Evolutionary conservation across 176 grass and related monocot species (phyloP).

Genomic region (Alopecurus myosuroides): DNA sequence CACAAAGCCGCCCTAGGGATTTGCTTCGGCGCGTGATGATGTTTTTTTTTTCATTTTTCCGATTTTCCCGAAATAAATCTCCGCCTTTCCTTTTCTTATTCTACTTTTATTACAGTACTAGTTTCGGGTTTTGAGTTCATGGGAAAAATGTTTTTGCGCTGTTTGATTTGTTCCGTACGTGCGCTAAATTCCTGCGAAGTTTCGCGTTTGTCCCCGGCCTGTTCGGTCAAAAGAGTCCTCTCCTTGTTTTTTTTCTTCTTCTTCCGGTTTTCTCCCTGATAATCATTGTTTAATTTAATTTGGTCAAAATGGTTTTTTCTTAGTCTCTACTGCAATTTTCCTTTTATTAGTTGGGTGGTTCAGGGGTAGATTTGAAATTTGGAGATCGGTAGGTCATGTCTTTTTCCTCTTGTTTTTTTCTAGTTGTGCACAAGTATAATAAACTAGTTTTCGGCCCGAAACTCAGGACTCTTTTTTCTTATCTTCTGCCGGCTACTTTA

Average conservation of each 20-base stretch:
- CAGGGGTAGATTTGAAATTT: slow-evolving; percentile 32
- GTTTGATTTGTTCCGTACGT: slow-evolving; percentile 17
- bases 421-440: not conserved
- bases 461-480: not conserved
- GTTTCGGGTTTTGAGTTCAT: slow-evolving; percentile 5
- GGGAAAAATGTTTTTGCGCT: not conserved
- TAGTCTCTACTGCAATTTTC: not conserved
- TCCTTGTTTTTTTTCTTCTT: not conserved
- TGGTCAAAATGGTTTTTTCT: slow-evolving; percentile 18
- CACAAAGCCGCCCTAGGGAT: not conserved
- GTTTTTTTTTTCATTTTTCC: not conserved
- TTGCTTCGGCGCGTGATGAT: slow-evolving; percentile 13
- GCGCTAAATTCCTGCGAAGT: not conserved
- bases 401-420: not conserved
- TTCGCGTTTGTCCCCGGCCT: not conserved
- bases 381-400: slow-evolving; percentile 12
- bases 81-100: not conserved
- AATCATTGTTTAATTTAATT: slow-evolving; percentile 7
- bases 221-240: not conserved
- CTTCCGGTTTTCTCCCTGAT: not conserved
- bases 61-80: not conserved
- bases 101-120: not conserved
- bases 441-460: not conserved
- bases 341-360: slow-evolving; percentile 17
- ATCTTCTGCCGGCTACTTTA: slow-evolving; percentile 15